A percentile compares a stretch with the other conserved stretches of the same genome.
These are phyloP conservation scores for Physaria fendleri DNA, from an alignment of 345 rosid genomes.

Conservation along the genomic window DNA sequence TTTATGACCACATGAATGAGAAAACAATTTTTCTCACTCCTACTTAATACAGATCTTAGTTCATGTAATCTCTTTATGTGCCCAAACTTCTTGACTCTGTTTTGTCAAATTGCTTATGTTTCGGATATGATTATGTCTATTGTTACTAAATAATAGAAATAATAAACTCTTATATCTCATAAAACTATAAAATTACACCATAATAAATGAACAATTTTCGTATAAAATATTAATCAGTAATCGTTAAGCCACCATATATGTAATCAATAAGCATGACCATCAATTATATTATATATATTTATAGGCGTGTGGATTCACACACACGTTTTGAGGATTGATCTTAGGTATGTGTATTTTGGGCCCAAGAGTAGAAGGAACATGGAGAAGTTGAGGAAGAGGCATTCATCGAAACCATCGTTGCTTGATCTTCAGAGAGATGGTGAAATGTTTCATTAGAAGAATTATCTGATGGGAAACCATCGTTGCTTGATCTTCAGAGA, in stretches of 20 bases:
- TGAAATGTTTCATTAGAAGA: slow-evolving; percentile 26
- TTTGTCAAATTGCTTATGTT: neutral
- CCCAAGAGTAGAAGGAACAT: slow-evolving; percentile 30
- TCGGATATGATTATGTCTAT: neutral
- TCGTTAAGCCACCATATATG: slow-evolving; percentile 9
- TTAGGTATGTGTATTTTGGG: slow-evolving; percentile 25
- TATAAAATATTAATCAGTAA: slow-evolving; percentile 11
- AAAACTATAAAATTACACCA: slow-evolving; percentile 6
- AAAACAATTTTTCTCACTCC: neutral
- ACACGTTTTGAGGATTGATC: neutral
- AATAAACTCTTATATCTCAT: no score
- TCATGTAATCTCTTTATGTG: slow-evolving; percentile 10
- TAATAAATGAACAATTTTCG: slow-evolving; percentile 15
- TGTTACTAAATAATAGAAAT: neutral
- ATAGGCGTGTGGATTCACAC: neutral
- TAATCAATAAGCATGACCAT: neutral
- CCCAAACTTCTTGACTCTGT: slow-evolving; percentile 15
- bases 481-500: slow-evolving; percentile 23
- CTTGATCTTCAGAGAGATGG: slow-evolving; percentile 23
- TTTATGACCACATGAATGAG: neutral
- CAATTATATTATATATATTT: neutral
- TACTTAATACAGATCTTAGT: slow-evolving; percentile 11
- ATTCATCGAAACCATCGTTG: slow-evolving; percentile 24
- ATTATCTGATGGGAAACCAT: slow-evolving; percentile 23
- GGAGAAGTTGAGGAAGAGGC: slow-evolving; percentile 24